These are phyloP conservation scores for Plenodomus lindquistii DNA, from an alignment of 2,329 filamentous ascomycete genomes.

Conservation along the genomic window DNA sequence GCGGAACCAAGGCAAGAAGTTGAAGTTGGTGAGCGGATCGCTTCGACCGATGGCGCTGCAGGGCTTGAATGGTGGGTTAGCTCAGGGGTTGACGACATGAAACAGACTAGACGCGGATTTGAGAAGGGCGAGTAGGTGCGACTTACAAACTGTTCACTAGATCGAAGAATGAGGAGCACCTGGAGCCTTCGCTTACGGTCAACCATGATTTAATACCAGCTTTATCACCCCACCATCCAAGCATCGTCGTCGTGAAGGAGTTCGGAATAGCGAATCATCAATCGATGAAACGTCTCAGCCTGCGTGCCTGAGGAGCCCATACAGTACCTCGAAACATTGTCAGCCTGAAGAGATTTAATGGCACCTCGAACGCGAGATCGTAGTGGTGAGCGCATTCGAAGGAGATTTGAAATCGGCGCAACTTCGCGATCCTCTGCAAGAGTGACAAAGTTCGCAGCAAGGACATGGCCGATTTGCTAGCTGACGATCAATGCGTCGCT, in stretches of 20 bases:
- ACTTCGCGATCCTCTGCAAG: not conserved
- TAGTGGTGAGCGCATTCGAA: not conserved
- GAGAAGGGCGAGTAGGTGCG: not conserved
- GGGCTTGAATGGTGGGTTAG: conserved; percentile 12
- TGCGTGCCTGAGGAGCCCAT: conserved; percentile 11
- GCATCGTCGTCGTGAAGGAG: conserved; percentile 22
- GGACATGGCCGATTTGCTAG: not conserved
- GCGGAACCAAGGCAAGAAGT: not conserved
- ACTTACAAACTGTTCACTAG: not conserved
- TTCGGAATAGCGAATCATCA: conserved; percentile 20
- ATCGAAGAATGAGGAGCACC: conserved; percentile 21
- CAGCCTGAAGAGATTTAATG: not conserved
- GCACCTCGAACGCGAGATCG: not conserved
- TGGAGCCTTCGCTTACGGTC: conserved; percentile 23
- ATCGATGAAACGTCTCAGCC: conserved; percentile 29
- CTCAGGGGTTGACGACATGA: conserved; percentile 34
- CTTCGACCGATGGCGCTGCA: conserved; percentile 31
- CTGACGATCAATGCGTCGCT: not conserved
- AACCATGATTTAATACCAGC: conserved; percentile 11
- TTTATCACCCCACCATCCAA: conserved; percentile 12
- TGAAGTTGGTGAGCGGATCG: conserved; percentile 29
- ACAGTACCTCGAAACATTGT: not conserved
- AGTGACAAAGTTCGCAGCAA: not conserved
- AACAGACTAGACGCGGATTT: conserved; percentile 23
- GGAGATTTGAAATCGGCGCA: not conserved